Evolutionary conservation across 2,329 filamentous ascomycete genomes (phyloP).

Genomic region (Aspergillus unguis): DNA sequence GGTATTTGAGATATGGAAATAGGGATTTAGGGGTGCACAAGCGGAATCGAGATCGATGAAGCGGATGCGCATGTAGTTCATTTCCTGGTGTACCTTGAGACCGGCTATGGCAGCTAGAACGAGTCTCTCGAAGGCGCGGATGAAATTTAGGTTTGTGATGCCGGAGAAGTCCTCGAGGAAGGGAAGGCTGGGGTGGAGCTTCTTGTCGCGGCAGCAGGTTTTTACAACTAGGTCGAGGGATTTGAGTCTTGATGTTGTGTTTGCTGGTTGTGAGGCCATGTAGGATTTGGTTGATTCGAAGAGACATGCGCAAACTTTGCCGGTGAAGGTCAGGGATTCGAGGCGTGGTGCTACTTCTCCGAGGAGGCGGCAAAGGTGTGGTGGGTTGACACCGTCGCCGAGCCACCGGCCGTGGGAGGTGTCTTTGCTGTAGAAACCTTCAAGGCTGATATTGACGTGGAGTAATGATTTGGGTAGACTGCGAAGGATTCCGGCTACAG

Average conservation of each 20-base stretch:
- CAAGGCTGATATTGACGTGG: slow-evolving; percentile 65
- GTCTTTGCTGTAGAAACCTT: slow-evolving; percentile 68
- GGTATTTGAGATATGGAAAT: slow-evolving; percentile 62
- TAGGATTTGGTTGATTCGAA: slow-evolving; percentile 58
- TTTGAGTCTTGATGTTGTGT: slow-evolving; percentile 47
- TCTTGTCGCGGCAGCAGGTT: slow-evolving; percentile 61
- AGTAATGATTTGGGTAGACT: slow-evolving; percentile 57
- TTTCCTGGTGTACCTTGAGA: slow-evolving; percentile 55
- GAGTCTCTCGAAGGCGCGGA: slow-evolving; percentile 66
- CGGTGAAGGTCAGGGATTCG: slow-evolving; percentile 69
- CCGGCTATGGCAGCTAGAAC: slow-evolving; percentile 62
- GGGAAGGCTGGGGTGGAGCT: slow-evolving; percentile 35
- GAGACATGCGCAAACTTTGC: slow-evolving; percentile 66
- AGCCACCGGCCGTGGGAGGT: slow-evolving; percentile 54
- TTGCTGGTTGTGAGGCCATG: slow-evolving; percentile 44
- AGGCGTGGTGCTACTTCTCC: slow-evolving; percentile 60
- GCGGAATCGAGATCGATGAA: slow-evolving; percentile 74
- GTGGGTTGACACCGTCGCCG: slow-evolving; percentile 45
- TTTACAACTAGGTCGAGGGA: slow-evolving; percentile 70
- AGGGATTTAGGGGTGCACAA: slow-evolving; percentile 68
- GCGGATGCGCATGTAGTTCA: slow-evolving; percentile 66
- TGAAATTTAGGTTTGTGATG: slow-evolving; percentile 69
- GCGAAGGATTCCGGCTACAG: slow-evolving; percentile 62
- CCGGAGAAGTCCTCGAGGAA: slow-evolving; percentile 63
- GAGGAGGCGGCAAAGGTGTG: slow-evolving; percentile 65